A percentile compares a stretch with the other conserved stretches of the same genome.
phyloP scores from a whole-genome alignment of 257 asterid species.

The Petunia secreta region DNA sequence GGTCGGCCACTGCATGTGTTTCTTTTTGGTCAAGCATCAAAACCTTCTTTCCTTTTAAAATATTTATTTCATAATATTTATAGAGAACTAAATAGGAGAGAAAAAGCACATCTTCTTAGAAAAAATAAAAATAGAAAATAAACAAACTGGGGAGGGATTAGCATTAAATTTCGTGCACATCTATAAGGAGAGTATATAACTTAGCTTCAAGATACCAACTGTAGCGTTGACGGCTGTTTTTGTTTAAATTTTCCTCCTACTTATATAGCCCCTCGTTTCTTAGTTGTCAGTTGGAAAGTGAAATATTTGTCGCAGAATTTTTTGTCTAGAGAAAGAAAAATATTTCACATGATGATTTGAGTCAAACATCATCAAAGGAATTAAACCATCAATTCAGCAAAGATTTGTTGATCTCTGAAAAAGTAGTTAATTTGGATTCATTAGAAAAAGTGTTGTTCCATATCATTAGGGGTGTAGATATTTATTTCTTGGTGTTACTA shows the following conservation, averaged over 20 bases:
- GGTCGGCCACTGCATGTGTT: slow-evolving; percentile 31
- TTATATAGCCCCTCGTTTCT: slow-evolving; percentile 9
- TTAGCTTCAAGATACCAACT: slow-evolving; percentile 30
- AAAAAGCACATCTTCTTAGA: no score
- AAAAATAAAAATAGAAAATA: not conserved
- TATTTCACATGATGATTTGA: not conserved
- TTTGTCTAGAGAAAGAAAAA: not conserved
- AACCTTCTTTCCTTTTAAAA: not conserved
- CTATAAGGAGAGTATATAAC: not conserved
- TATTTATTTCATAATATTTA: no score
- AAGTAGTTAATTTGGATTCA: slow-evolving; percentile 17
- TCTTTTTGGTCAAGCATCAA: not conserved
- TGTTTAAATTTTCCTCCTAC: slow-evolving; percentile 29
- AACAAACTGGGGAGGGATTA: not conserved
- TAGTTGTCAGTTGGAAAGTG: slow-evolving; percentile 19
- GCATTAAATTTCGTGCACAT: slow-evolving; percentile 16
- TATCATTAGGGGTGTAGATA: not conserved
- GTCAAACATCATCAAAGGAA: not conserved
- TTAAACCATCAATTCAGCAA: slow-evolving; percentile 18
- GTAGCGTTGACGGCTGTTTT: slow-evolving; percentile 48
- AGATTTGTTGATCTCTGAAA: not conserved
- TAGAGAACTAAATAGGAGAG: no score
- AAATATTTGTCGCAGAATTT: slow-evolving; percentile 9
- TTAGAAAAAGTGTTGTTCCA: not conserved
- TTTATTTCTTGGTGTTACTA: not conserved